Conservation (phyloP, 257 asterid species). For the Forsythia viridissima region DNA sequence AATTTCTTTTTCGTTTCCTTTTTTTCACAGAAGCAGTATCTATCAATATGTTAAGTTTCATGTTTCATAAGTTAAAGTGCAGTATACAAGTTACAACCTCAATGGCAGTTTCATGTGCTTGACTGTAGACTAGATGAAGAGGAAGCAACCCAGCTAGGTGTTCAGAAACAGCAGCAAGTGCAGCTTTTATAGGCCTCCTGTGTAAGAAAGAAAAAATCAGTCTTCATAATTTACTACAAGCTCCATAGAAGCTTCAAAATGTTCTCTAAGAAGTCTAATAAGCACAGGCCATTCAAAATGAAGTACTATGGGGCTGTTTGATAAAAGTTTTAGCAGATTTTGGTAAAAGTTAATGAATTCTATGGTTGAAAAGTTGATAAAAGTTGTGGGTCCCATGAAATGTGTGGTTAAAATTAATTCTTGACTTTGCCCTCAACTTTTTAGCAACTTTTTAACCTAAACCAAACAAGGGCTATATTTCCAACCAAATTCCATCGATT, state of each 20-base stretch:
- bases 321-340: too few relatives aligned
- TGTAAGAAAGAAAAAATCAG: slow-evolving; percentile 25
- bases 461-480: neutral
- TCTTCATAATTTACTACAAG: slow-evolving; percentile 23
- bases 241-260: slow-evolving; percentile 4
- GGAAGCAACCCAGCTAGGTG: slow-evolving; percentile 97
- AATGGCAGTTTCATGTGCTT: slow-evolving; percentile 90
- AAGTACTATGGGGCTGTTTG: neutral
- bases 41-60: slow-evolving; percentile 18
- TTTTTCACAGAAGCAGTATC: neutral
- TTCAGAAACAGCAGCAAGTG: slow-evolving; percentile 89
- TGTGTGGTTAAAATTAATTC: too few relatives aligned
- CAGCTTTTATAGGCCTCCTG: slow-evolving; percentile 97
- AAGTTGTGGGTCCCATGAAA: too few relatives aligned
- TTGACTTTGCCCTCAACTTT: too few relatives aligned
- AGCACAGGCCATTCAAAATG: slow-evolving; percentile 10
- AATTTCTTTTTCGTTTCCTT: neutral
- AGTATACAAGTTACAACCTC: slow-evolving; percentile 55
- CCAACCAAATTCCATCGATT: slow-evolving; percentile 17
- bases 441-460: too few relatives aligned
- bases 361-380: too few relatives aligned
- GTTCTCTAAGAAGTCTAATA: neutral
- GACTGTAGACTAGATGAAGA: slow-evolving; percentile 96
- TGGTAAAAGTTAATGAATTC: too few relatives aligned
- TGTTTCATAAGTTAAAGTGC: slow-evolving; percentile 9